Evolutionary conservation across 148 eudicot genomes (phyloP).

Genomic region (Polygonum maritimum): DNA sequence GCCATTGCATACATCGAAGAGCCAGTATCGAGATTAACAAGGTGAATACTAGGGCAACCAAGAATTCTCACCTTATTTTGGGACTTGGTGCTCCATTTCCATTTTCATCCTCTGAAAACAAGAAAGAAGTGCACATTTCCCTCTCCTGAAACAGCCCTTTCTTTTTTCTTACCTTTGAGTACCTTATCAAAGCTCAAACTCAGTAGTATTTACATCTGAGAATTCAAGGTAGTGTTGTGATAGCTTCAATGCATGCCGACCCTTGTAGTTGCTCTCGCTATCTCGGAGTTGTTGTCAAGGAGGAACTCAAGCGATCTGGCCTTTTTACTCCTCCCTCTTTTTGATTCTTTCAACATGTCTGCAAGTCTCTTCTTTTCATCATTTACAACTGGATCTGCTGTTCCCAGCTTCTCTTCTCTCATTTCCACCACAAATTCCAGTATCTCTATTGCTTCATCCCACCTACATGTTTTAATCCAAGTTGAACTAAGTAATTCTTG

Average conservation of each 20-base stretch:
- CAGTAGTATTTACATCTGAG: conserved; percentile 4
- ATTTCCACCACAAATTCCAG: conserved; percentile 75
- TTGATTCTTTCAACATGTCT: conserved; percentile 51
- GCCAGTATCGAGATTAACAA: no score
- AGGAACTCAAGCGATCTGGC: conserved; percentile 14
- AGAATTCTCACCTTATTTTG: no score
- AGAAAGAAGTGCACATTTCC: background rate
- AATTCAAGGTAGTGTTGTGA: background rate
- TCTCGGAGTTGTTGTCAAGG: conserved; percentile 9
- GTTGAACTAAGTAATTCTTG: background rate
- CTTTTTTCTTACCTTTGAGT: background rate
- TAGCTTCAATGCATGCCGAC: background rate
- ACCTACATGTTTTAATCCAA: background rate
- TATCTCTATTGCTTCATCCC: conserved; percentile 67
- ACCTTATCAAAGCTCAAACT: background rate
- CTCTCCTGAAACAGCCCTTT: background rate
- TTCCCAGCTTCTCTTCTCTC: conserved; percentile 98
- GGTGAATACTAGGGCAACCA: no score
- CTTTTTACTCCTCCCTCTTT: conserved; percentile 9
- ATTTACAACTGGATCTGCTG: conserved; percentile 84
- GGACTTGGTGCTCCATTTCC: no score
- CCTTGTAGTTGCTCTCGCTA: background rate
- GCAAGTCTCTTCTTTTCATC: conserved; percentile 90
- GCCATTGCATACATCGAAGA: no score
- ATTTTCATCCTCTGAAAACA: background rate